Percentiles rank a stretch among this genome's conserved stretches.
phyloP scores from a whole-genome alignment of 2,329 filamentous ascomycete species.

The Colletotrichum sansevieriae region DNA sequence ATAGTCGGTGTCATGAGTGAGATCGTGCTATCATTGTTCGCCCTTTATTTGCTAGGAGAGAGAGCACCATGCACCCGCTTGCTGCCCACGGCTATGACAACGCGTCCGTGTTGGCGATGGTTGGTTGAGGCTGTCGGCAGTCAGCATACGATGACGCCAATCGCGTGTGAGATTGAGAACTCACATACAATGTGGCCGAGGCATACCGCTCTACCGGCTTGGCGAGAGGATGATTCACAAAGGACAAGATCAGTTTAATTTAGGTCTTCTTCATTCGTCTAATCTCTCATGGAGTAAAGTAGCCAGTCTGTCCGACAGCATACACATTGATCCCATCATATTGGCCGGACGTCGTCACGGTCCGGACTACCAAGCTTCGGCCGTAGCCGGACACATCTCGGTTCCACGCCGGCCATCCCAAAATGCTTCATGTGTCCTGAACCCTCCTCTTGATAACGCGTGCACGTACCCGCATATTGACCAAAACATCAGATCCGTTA shows the following conservation, averaged over 20 bases:
- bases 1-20: too few relatives aligned
- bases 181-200: too few relatives aligned
- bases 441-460: constrained; percentile 34
- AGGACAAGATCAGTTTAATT: not conserved
- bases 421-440: constrained; percentile 22
- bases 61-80: too few relatives aligned
- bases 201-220: too few relatives aligned
- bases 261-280: constrained; percentile 17
- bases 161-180: too few relatives aligned
- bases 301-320: constrained; percentile 17
- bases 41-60: too few relatives aligned
- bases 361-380: constrained; percentile 16
- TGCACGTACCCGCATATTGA: not conserved
- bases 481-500: constrained; percentile 1
- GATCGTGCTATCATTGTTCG: too few relatives aligned
- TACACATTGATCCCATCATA: constrained; percentile 21
- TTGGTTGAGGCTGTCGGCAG: too few relatives aligned
- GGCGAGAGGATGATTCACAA: too few relatives aligned
- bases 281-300: constrained; percentile 4
- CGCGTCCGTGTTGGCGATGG: too few relatives aligned
- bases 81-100: too few relatives aligned
- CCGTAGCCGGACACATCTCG: constrained; percentile 21
- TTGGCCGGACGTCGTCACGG: not conserved
- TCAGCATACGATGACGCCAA: too few relatives aligned
- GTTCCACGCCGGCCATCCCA: constrained; percentile 5